A percentile compares a stretch with the other conserved stretches of the same genome.
Evolutionary conservation across 768 basidiomycete genomes (phyloP).

Genomic region (Rhizopogon vesiculosus): DNA sequence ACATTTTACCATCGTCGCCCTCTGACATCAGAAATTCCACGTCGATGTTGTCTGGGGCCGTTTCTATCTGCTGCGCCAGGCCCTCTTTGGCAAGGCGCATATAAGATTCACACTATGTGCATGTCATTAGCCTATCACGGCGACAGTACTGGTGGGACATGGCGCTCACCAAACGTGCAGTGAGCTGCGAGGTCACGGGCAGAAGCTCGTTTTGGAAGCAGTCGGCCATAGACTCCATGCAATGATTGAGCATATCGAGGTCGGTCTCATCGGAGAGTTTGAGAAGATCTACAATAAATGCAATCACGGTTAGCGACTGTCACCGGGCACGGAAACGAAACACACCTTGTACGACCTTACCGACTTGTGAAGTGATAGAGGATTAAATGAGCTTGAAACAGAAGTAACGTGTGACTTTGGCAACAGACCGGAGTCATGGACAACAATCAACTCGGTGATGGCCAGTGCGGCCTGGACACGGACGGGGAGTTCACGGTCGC

Average conservation of each 20-base stretch:
- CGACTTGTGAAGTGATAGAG: slow-evolving; percentile 67
- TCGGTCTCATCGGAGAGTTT: slow-evolving; percentile 91
- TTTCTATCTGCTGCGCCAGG: slow-evolving; percentile 45
- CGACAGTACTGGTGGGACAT: neutral
- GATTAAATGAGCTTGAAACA: neutral
- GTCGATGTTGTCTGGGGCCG: slow-evolving; percentile 45
- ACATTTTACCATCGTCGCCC: slow-evolving; percentile 67
- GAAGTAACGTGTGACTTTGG: neutral
- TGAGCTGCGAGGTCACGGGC: slow-evolving; percentile 80
- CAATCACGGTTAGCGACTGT: neutral
- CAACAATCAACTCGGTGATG: slow-evolving; percentile 68
- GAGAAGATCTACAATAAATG: slow-evolving; percentile 55
- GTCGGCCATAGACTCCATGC: slow-evolving; percentile 86
- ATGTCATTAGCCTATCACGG: neutral
- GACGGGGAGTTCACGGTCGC: slow-evolving; percentile 79
- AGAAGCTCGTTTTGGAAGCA: slow-evolving; percentile 80
- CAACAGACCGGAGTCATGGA: slow-evolving; percentile 55
- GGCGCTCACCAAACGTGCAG: slow-evolving; percentile 63
- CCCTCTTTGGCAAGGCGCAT: slow-evolving; percentile 72
- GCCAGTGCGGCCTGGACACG: slow-evolving; percentile 80
- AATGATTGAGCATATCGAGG: slow-evolving; percentile 74
- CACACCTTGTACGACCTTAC: slow-evolving; percentile 82
- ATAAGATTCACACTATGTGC: slow-evolving; percentile 79
- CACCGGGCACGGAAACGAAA: neutral
- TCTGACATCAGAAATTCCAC: slow-evolving; percentile 51